Evolutionary conservation across 202 grass and related monocot genomes (phyloP).

Genomic region (Thinopyrum obtusiflorum): DNA sequence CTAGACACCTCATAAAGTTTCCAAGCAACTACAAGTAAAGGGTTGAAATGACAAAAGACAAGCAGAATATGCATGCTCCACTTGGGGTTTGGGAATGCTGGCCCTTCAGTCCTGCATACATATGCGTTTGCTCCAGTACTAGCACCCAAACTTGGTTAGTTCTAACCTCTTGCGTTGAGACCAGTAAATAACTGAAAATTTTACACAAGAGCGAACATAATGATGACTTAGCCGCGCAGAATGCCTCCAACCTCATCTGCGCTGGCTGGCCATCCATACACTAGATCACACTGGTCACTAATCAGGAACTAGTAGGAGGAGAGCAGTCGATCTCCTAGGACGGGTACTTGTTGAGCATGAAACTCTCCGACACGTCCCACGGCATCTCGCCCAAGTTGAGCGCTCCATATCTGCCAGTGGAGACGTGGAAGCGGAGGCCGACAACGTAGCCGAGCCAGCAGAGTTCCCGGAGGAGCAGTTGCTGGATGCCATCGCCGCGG

Average conservation of each 20-base stretch:
- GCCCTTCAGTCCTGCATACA: too few relatives aligned
- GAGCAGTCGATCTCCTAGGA: constrained; percentile 70
- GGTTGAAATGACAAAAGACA: too few relatives aligned
- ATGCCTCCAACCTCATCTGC: constrained; percentile 49
- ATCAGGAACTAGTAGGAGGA: not conserved
- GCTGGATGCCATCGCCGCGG: too few relatives aligned
- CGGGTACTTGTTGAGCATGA: constrained; percentile 48
- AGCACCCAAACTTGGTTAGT: too few relatives aligned
- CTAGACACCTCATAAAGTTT: too few relatives aligned
- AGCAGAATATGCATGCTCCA: too few relatives aligned
- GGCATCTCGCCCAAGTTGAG: constrained; percentile 57
- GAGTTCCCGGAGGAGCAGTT: constrained; percentile 24
- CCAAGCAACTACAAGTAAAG: too few relatives aligned
- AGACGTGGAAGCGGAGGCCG: not conserved
- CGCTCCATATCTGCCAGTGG: not conserved
- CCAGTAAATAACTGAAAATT: not conserved
- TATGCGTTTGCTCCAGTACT: too few relatives aligned
- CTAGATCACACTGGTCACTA: not conserved
- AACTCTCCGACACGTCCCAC: constrained; percentile 55
- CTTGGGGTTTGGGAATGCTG: too few relatives aligned
- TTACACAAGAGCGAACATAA: constrained; percentile 14
- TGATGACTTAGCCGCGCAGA: constrained; percentile 9
- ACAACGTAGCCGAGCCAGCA: not conserved
- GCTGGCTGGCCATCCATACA: not conserved
- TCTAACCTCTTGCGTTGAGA: too few relatives aligned